Percentiles rank a stretch among this genome's conserved stretches.
These are phyloP conservation scores for Pyrus hybrid DNA, from an alignment of 331 rosid genomes.

Conservation along the genomic window DNA sequence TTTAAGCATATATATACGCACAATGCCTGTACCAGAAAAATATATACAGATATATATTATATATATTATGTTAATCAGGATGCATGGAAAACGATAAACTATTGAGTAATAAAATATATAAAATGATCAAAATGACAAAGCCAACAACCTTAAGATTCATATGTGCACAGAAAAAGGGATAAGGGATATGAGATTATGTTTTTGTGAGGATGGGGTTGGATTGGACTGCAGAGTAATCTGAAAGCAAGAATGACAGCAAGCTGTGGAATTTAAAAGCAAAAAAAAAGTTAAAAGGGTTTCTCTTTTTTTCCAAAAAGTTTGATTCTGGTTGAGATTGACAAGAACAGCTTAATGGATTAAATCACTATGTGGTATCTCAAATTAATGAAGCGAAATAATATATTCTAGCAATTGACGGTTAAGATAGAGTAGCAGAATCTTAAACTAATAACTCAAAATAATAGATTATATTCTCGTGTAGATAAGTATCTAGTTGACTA, in stretches of 20 bases:
- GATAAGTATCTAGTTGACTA: no score
- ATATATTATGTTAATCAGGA: neutral
- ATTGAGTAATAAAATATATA: neutral
- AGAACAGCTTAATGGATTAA: accelerated
- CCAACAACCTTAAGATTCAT: neutral
- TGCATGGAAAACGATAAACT: neutral
- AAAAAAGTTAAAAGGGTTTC: neutral
- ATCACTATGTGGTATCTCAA: no score
- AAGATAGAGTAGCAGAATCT: no score
- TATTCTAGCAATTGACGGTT: no score
- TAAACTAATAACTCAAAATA: no score
- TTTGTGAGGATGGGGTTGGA: neutral
- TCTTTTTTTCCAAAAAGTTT: neutral
- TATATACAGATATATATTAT: neutral
- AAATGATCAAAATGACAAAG: neutral
- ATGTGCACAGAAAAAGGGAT: neutral
- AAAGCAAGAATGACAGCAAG: neutral
- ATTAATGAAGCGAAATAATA: no score
- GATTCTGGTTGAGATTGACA: neutral
- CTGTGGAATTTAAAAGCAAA: neutral
- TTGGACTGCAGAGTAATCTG: neutral
- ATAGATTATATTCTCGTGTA: accelerated
- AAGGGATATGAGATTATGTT: neutral
- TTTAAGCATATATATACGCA: neutral
- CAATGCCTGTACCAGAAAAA: neutral